Evolutionary conservation across 352 stramenopile species (phyloP).

Genomic region (Globisporangium canariense): DNA sequence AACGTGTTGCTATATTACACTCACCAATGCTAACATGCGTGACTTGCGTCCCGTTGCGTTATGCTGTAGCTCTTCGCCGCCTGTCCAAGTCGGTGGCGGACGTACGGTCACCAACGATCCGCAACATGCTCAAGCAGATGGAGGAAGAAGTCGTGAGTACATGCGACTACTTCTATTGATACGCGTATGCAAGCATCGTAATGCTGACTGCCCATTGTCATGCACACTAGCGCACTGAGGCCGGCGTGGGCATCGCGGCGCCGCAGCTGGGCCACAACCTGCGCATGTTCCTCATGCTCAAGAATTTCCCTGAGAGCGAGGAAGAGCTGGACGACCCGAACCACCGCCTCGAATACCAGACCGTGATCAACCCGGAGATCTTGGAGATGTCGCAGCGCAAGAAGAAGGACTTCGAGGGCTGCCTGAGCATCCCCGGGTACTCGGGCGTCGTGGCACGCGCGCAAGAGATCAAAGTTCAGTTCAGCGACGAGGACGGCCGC

Average conservation of each 20-base stretch:
- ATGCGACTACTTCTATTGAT: not conserved
- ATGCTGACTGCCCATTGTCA: not conserved
- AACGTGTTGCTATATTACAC: not conserved
- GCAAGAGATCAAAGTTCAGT: slow-evolving; percentile 65
- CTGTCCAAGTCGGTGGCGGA: slow-evolving; percentile 69
- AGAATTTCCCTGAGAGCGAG: slow-evolving; percentile 55
- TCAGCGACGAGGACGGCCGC: slow-evolving; percentile 46
- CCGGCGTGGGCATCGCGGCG: slow-evolving; percentile 71
- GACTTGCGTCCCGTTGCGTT: slow-evolving; percentile 5
- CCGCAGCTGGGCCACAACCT: slow-evolving; percentile 74
- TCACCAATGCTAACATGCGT: not conserved
- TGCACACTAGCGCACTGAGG: slow-evolving; percentile 45
- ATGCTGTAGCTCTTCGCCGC: slow-evolving; percentile 48
- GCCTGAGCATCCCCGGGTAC: slow-evolving; percentile 79
- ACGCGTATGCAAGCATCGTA: not conserved
- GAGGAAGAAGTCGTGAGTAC: slow-evolving; percentile 52
- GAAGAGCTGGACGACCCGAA: slow-evolving; percentile 37
- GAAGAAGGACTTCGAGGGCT: slow-evolving; percentile 83
- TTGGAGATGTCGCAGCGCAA: slow-evolving; percentile 39
- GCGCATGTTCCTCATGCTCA: slow-evolving; percentile 83
- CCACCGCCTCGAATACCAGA: slow-evolving; percentile 55
- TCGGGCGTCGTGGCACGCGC: slow-evolving; percentile 65
- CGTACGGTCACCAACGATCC: slow-evolving; percentile 42
- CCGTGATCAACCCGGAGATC: slow-evolving; percentile 80
- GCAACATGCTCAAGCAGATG: slow-evolving; percentile 51